Evolutionary conservation across 2,329 filamentous ascomycete species (phyloP).

Genomic region (Thielaviopsis euricoi): DNA sequence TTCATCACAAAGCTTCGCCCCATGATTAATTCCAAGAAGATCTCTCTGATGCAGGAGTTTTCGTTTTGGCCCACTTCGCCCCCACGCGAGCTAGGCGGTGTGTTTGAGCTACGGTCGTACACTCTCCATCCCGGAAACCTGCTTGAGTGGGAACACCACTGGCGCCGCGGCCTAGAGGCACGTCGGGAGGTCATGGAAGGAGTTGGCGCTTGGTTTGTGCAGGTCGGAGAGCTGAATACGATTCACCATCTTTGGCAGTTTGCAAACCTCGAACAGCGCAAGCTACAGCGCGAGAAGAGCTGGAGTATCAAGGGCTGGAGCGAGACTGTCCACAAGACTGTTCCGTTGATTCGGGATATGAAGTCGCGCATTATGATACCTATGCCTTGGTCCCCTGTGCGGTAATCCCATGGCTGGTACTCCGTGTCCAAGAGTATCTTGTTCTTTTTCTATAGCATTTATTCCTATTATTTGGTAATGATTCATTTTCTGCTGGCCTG

Average conservation of each 20-base stretch:
- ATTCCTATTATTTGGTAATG: neutral
- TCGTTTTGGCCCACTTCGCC: conserved; percentile 97
- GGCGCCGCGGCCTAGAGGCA: conserved; percentile 80
- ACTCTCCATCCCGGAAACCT: conserved; percentile 90
- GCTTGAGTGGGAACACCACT: conserved; percentile 97
- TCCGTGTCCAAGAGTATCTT: neutral
- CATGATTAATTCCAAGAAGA: conserved; percentile 71
- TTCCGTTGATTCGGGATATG: conserved; percentile 92
- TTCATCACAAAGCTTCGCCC: conserved; percentile 74
- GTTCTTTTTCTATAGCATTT: neutral
- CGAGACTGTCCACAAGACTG: conserved; percentile 95
- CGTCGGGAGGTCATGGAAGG: conserved; percentile 96
- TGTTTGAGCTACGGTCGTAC: conserved; percentile 95
- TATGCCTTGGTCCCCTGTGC: conserved; percentile 91
- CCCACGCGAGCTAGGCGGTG: conserved; percentile 72
- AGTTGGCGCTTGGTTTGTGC: conserved; percentile 95
- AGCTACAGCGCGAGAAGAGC: conserved; percentile 77
- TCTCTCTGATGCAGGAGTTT: conserved; percentile 97
- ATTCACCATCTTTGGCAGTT: conserved; percentile 99
- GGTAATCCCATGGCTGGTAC: conserved; percentile 28
- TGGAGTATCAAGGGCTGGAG: conserved; percentile 94
- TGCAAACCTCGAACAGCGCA: conserved; percentile 86
- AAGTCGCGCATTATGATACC: conserved; percentile 85
- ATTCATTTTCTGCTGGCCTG: neutral
- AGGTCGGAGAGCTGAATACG: conserved; percentile 93